These are phyloP conservation scores for Astragalus glycyphyllos DNA, from an alignment of 306 rosid species.

Conservation along the genomic window DNA sequence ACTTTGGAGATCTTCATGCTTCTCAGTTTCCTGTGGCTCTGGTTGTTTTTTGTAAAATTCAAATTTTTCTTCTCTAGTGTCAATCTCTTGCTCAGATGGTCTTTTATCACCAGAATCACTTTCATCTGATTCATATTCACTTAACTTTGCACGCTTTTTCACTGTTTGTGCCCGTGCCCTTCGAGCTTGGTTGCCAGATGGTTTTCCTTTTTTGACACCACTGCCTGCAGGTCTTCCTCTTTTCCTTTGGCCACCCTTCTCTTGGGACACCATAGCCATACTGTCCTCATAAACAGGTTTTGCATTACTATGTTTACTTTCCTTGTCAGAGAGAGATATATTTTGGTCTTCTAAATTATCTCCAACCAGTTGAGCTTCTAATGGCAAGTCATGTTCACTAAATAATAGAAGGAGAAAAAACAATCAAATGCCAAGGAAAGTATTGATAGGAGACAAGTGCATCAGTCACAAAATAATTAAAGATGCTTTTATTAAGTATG, in stretches of 20 bases:
- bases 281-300: slow-evolving; percentile 44
- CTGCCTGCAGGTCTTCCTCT: slow-evolving; percentile 73
- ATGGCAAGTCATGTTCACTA: slow-evolving; percentile 56
- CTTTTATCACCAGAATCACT: slow-evolving; percentile 47
- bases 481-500: not conserved
- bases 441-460: slow-evolving; percentile 11
- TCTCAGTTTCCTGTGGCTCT: slow-evolving; percentile 41
- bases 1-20: slow-evolving; percentile 35
- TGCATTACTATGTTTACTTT: slow-evolving; percentile 42
- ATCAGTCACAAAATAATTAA: not conserved
- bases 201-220: slow-evolving; percentile 49
- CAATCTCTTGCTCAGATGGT: slow-evolving; percentile 43
- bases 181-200: slow-evolving; percentile 52
- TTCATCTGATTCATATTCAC: slow-evolving; percentile 68
- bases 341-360: slow-evolving; percentile 41
- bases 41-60: slow-evolving; percentile 34
- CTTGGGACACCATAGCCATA: slow-evolving; percentile 41
- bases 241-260: slow-evolving; percentile 59
- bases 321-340: slow-evolving; percentile 39
- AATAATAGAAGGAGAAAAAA: slow-evolving; percentile 28
- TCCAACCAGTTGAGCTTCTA: slow-evolving; percentile 36
- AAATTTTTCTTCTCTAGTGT: slow-evolving; percentile 26
- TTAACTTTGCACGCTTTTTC: slow-evolving; percentile 70
- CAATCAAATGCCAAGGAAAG: slow-evolving; percentile 22
- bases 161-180: slow-evolving; percentile 51